These are phyloP conservation scores for Sutorius eximius DNA, from an alignment of 1,284 basidiomycete genomes.

Conservation along the genomic window DNA sequence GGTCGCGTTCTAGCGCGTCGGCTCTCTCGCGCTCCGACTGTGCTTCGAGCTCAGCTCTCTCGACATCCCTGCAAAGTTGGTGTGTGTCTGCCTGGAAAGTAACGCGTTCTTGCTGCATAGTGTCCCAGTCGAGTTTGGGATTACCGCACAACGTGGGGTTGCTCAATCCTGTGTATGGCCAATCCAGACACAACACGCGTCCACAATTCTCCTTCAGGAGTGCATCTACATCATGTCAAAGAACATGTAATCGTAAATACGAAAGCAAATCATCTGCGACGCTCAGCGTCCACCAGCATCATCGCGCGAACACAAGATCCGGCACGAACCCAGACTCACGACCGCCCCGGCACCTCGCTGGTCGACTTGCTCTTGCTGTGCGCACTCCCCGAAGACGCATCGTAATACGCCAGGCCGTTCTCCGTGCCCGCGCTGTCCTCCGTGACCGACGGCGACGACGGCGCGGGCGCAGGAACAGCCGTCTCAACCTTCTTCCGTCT, in stretches of 20 bases:
- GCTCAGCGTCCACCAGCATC: not conserved
- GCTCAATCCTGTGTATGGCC: too few species aligned
- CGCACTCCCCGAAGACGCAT: conserved; percentile 16
- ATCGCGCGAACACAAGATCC: not conserved
- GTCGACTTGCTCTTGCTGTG: conserved; percentile 32
- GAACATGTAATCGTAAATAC: not conserved
- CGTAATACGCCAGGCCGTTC: conserved; percentile 14
- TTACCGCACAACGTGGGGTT: too few species aligned
- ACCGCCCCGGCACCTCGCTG: conserved; percentile 45
- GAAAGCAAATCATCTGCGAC: not conserved
- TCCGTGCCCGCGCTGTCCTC: conserved; percentile 15
- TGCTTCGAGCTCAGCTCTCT: conserved; percentile 39
- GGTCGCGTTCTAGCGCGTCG: conserved; percentile 58
- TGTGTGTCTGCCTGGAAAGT: conserved; percentile 55
- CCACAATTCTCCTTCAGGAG: not conserved
- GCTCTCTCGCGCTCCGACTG: conserved; percentile 50
- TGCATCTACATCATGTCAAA: not conserved
- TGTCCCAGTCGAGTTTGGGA: conserved; percentile 42
- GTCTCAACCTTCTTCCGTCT: conserved; percentile 46
- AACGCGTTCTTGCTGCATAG: conserved; percentile 54
- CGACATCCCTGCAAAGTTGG: conserved; percentile 46
- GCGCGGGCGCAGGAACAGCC: not conserved
- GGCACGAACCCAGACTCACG: conserved; percentile 21
- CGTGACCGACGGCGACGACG: conserved; percentile 2
- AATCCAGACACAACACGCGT: too few species aligned